A percentile compares a stretch with the other conserved stretches of the same genome.
Conservation (phyloP, 495 filamentous ascomycete genomes). For the Penicillium ucsense region DNA sequence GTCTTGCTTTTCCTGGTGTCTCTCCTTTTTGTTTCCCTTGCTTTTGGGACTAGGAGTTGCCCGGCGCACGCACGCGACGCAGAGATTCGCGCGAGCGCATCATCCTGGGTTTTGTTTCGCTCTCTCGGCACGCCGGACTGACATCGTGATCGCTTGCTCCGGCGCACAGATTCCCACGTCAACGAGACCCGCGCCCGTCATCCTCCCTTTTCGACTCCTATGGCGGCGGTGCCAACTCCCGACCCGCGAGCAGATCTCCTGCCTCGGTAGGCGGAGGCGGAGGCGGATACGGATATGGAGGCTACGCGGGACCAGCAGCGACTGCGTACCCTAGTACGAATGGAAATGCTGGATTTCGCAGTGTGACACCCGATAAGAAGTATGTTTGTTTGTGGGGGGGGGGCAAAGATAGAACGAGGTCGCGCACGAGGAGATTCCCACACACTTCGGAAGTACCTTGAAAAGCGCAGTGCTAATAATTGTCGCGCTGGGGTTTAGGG, state of each 20-base stretch:
- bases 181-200: slow-evolving; percentile 75
- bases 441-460: too few relatives aligned
- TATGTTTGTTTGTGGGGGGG: slow-evolving; percentile 22
- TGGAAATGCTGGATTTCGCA: slow-evolving; percentile 33
- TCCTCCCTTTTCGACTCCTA: slow-evolving; percentile 83
- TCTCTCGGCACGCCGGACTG: neutral
- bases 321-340: slow-evolving; percentile 28
- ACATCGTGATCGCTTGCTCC: neutral
- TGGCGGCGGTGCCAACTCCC: slow-evolving; percentile 52
- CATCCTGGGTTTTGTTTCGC: too few relatives aligned
- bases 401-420: neutral
- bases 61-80: too few relatives aligned
- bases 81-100: too few relatives aligned
- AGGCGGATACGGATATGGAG: slow-evolving; percentile 44
- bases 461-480: too few relatives aligned
- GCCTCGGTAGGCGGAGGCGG: slow-evolving; percentile 39
- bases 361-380: slow-evolving; percentile 80
- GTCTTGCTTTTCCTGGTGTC: too few relatives aligned
- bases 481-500: slow-evolving; percentile 35
- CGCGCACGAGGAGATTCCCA: too few relatives aligned
- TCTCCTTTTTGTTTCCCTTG: too few relatives aligned
- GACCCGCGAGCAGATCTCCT: slow-evolving; percentile 42
- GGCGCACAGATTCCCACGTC: slow-evolving; percentile 47
- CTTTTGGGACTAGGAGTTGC: too few relatives aligned
- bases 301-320: slow-evolving; percentile 47